These are phyloP conservation scores for Coemansia aciculifera DNA, from an alignment of 192 early-diverging fungal genomes.

Conservation along the genomic window DNA sequence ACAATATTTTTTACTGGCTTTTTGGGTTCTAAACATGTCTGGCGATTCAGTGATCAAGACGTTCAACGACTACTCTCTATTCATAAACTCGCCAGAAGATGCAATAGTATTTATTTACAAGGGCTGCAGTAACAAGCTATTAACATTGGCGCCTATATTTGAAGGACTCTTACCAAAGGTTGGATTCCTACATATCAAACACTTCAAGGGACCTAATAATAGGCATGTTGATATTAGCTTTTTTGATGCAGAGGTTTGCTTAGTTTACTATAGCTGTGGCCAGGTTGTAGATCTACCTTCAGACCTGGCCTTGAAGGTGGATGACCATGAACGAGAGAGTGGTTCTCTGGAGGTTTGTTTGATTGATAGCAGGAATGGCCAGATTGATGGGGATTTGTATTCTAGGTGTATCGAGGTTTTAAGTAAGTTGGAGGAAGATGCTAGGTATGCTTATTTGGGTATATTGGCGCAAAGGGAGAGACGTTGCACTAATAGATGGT, in stretches of 20 bases:
- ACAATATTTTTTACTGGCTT: too few species aligned
- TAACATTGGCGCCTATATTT: not conserved
- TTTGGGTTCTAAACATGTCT: not conserved
- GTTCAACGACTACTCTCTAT: not conserved
- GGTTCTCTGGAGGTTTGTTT: not conserved
- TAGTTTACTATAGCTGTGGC: constrained; percentile 2
- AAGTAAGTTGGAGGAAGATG: not conserved
- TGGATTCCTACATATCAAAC: not conserved
- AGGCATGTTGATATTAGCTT: not conserved
- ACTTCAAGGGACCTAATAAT: not conserved
- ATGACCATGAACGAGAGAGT: not conserved
- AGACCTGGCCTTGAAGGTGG: not conserved
- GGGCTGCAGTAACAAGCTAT: not conserved
- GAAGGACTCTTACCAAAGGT: not conserved
- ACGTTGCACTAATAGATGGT: not conserved
- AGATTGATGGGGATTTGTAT: not conserved
- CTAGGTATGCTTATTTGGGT: not conserved
- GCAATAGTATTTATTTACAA: not conserved
- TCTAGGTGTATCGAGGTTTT: not conserved
- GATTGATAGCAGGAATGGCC: not conserved
- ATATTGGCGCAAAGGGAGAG: not conserved
- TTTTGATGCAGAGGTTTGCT: not conserved
- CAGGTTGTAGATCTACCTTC: not conserved
- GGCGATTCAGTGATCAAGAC: not conserved
- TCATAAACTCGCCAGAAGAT: not conserved